Conservation (phyloP, 2,329 filamentous ascomycete species). For the Fusarium sp. region DNA sequence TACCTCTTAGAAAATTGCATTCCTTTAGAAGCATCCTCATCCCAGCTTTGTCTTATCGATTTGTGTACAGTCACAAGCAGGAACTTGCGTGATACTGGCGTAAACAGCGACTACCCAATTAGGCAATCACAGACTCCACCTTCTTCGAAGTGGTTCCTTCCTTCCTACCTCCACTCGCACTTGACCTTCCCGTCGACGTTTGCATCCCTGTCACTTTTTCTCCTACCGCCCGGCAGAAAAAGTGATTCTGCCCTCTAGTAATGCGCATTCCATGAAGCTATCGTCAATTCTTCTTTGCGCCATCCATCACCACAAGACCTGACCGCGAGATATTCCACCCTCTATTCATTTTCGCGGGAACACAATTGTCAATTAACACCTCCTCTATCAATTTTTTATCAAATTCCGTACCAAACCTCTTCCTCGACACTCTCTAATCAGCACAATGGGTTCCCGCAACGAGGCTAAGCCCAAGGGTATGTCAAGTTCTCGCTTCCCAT, state of each 20-base stretch:
- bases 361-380: too few species aligned
- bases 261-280: conserved; percentile 28
- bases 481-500: background rate
- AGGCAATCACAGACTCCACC: conserved; percentile 34
- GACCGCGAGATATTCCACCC: conserved; percentile 7
- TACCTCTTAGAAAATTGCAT: background rate
- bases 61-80: background rate
- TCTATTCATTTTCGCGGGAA: background rate
- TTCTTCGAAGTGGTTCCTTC: conserved; percentile 6
- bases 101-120: conserved; percentile 38
- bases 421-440: conserved; percentile 1
- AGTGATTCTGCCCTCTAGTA: conserved; percentile 27
- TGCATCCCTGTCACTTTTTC: conserved; percentile 1
- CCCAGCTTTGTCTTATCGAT: background rate
- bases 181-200: background rate
- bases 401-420: background rate
- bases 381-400: too few species aligned
- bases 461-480: conserved; percentile 40
- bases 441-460: conserved; percentile 26
- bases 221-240: conserved; percentile 53
- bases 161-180: conserved; percentile 16
- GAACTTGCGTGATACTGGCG: background rate
- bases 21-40: background rate
- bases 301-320: conserved; percentile 13
- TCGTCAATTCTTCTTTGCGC: conserved; percentile 32